Evolutionary conservation across 148 eudicot species (phyloP).

Genomic region (Tetragonia tetragonoides): DNA sequence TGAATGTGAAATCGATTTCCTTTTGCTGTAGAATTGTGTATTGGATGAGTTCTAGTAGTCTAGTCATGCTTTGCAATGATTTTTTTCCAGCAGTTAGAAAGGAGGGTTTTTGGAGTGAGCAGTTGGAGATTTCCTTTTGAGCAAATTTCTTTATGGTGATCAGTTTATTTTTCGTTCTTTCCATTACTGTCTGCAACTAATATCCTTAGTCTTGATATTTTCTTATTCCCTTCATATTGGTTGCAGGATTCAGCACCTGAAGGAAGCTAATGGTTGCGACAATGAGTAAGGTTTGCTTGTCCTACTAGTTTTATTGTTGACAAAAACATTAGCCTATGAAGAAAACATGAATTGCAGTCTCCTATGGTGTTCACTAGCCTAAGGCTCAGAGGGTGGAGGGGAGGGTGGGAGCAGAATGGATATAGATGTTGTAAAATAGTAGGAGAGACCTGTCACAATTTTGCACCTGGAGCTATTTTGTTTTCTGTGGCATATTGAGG

Average conservation of each 20-base stretch:
- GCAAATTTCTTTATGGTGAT: too few relatives aligned
- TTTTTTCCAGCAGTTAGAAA: not conserved
- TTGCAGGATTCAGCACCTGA: conserved; percentile 49
- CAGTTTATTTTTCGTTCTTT: not conserved
- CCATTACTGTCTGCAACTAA: not conserved
- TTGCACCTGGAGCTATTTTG: not conserved
- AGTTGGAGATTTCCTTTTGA: too few relatives aligned
- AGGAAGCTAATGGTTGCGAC: conserved; percentile 36
- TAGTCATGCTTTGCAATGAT: not conserved
- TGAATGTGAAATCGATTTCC: too few relatives aligned
- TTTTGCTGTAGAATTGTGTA: too few relatives aligned
- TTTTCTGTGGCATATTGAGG: not conserved
- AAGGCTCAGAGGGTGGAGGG: not conserved
- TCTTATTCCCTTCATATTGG: not conserved
- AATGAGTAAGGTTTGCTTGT: conserved; percentile 29
- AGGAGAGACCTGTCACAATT: not conserved
- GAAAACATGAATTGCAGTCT: not conserved
- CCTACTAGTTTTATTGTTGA: not conserved
- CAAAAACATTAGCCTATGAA: not conserved
- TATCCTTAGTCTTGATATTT: not conserved
- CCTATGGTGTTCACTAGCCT: not conserved
- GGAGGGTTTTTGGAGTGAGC: not conserved
- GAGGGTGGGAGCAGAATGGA: not conserved
- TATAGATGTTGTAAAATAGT: conserved; percentile 15
- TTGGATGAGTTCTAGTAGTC: too few relatives aligned